Conservation (phyloP, 2,329 filamentous ascomycete species). For the Ophiostoma novo-ulmi region DNA sequence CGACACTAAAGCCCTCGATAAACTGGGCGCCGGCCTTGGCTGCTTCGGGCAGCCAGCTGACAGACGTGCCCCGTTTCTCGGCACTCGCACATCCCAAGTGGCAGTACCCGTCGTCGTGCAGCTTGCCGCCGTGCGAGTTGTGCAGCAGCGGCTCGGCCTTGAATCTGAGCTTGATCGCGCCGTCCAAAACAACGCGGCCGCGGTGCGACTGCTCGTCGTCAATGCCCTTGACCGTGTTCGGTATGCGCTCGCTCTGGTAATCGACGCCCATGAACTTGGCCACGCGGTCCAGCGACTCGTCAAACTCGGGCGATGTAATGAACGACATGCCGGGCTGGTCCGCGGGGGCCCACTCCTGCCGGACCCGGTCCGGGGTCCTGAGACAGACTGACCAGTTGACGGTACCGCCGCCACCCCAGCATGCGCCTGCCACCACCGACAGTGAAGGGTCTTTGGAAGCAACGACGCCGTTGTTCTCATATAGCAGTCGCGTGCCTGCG, state of each 20-base stretch:
- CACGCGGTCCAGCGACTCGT: slow-evolving; percentile 73
- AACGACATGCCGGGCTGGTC: slow-evolving; percentile 59
- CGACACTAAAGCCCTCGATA: slow-evolving; percentile 73
- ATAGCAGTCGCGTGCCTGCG: slow-evolving; percentile 58
- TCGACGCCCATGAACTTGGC: slow-evolving; percentile 75
- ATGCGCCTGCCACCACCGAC: slow-evolving; percentile 60
- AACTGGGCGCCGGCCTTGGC: slow-evolving; percentile 71
- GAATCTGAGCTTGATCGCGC: slow-evolving; percentile 68
- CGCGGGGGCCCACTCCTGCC: slow-evolving; percentile 70
- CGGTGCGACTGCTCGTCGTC: slow-evolving; percentile 60
- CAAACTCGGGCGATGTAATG: slow-evolving; percentile 68
- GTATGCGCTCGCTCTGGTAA: slow-evolving; percentile 1
- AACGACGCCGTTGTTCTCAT: slow-evolving; percentile 59
- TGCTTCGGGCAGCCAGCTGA: slow-evolving; percentile 75
- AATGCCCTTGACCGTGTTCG: neutral
- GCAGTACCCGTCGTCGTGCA: slow-evolving; percentile 69
- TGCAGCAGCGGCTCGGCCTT: slow-evolving; percentile 65
- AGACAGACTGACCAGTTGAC: slow-evolving; percentile 74
- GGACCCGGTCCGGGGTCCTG: slow-evolving; percentile 67
- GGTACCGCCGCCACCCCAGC: slow-evolving; percentile 81
- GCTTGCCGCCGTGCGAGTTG: slow-evolving; percentile 62
- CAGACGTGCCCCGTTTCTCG: slow-evolving; percentile 73
- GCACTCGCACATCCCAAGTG: slow-evolving; percentile 57
- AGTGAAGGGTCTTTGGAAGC: slow-evolving; percentile 54
- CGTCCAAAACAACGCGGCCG: slow-evolving; percentile 69